These are phyloP conservation scores for Calonectria naviculata DNA, from an alignment of 2,329 filamentous ascomycete genomes.

Conservation along the genomic window DNA sequence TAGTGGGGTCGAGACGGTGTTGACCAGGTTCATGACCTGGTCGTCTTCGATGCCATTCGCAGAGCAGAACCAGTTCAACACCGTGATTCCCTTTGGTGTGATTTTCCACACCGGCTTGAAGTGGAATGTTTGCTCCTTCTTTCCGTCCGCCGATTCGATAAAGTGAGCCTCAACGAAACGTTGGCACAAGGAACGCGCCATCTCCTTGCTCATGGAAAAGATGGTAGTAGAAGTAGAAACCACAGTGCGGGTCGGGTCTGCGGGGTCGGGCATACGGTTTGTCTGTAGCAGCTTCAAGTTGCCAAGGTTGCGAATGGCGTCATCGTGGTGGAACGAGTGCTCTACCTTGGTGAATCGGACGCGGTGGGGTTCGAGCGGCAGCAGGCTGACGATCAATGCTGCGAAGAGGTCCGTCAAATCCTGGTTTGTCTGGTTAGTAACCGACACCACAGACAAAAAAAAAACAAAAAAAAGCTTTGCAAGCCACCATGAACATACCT, in stretches of 20 bases:
- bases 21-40: conserved; percentile 86
- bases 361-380: conserved; percentile 85
- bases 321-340: conserved; percentile 94
- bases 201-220: conserved; percentile 98
- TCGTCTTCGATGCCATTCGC: conserved; percentile 95
- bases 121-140: conserved; percentile 81
- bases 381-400: conserved; percentile 90
- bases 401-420: conserved; percentile 98
- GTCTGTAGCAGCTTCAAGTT: conserved; percentile 98
- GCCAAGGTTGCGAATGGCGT: conserved; percentile 97
- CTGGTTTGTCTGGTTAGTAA: conserved; percentile 55
- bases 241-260: conserved; percentile 93
- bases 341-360: conserved; percentile 91
- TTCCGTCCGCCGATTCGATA: conserved; percentile 92
- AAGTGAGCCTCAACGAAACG: conserved; percentile 94
- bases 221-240: conserved; percentile 98
- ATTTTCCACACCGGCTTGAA: conserved; percentile 90
- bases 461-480: not conserved
- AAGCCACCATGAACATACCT: conserved; percentile 67
- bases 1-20: conserved; percentile 83
- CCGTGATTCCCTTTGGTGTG: conserved; percentile 94
- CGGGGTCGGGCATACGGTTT: conserved; percentile 98
- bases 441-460: not conserved
- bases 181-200: conserved; percentile 95
- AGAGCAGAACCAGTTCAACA: conserved; percentile 90